Evolutionary conservation across 1,284 basidiomycete species (phyloP), one percentile per base, ranked within the genome.

Genomic region (Erythrobasidium hasegawianum): DNA sequence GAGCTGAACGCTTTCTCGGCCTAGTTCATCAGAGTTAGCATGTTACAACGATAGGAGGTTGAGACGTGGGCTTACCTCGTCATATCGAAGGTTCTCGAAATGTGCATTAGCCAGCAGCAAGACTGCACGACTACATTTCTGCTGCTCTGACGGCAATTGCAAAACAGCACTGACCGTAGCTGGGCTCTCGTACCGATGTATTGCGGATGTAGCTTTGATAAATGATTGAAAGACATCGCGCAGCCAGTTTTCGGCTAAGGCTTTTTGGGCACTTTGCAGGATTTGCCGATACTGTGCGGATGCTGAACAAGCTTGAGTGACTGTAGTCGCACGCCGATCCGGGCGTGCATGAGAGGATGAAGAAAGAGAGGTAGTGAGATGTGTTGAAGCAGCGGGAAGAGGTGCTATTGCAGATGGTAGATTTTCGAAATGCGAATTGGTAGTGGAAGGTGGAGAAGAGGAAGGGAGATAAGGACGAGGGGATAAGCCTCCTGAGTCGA

Each of bases 71-170:
- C 88, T 76, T 78, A 95, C 92, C 78, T 86, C 83, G 69, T 84
- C 81, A 79, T 94, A 95, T 75, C 95, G 87, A 68, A 87, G 83
- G 76, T 85, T 83, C 77, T 95, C 92, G 77, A 91, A 95, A 75
- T 90, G 87, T 41, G 89, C 88, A 76, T 85, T 84, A 5, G 88
- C 93, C 27, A 88, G 83, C 81, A 93, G 84, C 24, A 86, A 84
- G 74, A 92, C 33, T 13, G 81, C 85, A 86, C 57, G 87, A 82
- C 47, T 87, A 86, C 57, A 69, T 29, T 84, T 80, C 76, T 89
- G 86, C 70, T 94, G 86, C 61, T 83, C 82, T 62, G 80, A 76
- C n/a, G 91, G 90, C 71, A 97, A 79, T 70, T 81, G 80, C 73
- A 88, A 87, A 52, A 96, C 79, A 74, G 88, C 86, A 45, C 82